Conservation (phyloP, 2,329 filamentous ascomycete species). For the Fusarium pininemorale region DNA sequence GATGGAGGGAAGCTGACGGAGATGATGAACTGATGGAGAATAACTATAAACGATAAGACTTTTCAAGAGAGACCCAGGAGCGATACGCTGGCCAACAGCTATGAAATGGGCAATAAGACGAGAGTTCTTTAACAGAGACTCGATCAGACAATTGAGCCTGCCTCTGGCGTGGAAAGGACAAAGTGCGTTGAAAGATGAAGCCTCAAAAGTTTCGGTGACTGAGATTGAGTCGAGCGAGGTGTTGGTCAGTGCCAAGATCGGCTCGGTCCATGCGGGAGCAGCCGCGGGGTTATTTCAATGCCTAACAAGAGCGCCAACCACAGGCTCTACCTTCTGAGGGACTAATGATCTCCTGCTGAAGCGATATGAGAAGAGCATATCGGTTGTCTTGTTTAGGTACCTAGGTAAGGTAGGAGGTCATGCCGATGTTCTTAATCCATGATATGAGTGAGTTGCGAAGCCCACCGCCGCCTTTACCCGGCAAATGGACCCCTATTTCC, state of each 20-base stretch:
- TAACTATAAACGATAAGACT: conserved; percentile 7
- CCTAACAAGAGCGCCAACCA: neutral
- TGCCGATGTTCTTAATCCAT: neutral
- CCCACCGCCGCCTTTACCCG: conserved; percentile 12
- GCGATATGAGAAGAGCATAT: neutral
- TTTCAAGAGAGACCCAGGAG: neutral
- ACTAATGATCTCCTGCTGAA: neutral
- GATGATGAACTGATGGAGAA: neutral
- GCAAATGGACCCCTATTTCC: neutral
- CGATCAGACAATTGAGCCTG: neutral
- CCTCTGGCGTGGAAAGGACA: neutral
- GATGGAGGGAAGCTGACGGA: conserved; percentile 2
- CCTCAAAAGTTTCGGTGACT: conserved; percentile 28
- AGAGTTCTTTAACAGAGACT: neutral
- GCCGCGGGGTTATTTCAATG: conserved; percentile 20
- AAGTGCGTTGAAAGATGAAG: conserved; percentile 9
- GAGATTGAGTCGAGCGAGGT: neutral
- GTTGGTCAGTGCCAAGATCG: conserved; percentile 25
- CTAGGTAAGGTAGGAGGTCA: neutral
- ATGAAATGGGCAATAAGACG: neutral
- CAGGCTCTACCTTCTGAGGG: neutral
- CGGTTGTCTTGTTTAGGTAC: neutral
- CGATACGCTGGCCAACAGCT: neutral
- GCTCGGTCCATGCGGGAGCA: conserved; percentile 35
- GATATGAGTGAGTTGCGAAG: conserved; percentile 1